A percentile compares a stretch with the other conserved stretches of the same genome.
phyloP scores from a whole-genome alignment of 1,284 basidiomycete genomes.

The Sanghuangporus weigelae region DNA sequence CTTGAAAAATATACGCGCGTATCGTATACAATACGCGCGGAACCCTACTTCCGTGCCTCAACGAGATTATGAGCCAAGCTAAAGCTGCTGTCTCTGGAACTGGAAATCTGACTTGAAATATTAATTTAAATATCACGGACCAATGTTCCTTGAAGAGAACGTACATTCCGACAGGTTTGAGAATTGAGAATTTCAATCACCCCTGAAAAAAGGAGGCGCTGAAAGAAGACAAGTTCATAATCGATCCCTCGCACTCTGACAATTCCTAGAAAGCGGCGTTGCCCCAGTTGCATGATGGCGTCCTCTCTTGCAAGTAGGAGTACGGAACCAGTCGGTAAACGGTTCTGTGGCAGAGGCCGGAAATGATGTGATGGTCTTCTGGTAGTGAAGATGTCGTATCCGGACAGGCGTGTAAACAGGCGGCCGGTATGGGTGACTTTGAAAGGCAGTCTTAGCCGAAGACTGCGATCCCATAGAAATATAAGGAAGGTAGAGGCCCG shows the following conservation, averaged over 20 bases:
- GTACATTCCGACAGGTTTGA: too few relatives aligned
- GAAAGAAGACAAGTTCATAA: too few relatives aligned
- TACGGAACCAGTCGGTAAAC: neutral
- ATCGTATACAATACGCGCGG: too few relatives aligned
- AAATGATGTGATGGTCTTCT: neutral
- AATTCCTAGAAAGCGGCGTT: neutral
- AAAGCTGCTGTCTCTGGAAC: too few relatives aligned
- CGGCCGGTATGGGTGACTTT: neutral
- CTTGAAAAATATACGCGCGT: too few relatives aligned
- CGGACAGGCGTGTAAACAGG: neutral
- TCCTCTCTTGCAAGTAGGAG: neutral
- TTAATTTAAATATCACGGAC: too few relatives aligned
- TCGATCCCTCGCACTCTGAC: neutral
- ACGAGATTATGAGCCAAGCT: too few relatives aligned
- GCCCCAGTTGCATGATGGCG: neutral
- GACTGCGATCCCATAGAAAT: neutral
- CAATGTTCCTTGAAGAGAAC: too few relatives aligned
- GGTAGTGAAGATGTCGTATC: neutral
- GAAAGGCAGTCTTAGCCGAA: neutral
- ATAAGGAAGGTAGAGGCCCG: neutral
- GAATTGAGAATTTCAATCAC: too few relatives aligned
- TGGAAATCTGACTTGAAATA: too few relatives aligned
- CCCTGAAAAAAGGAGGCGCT: too few relatives aligned
- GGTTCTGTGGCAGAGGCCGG: neutral
- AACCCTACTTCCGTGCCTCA: too few relatives aligned